Evolutionary conservation across 2,329 filamentous ascomycete species (phyloP).

Genomic region (Beauveria australis): DNA sequence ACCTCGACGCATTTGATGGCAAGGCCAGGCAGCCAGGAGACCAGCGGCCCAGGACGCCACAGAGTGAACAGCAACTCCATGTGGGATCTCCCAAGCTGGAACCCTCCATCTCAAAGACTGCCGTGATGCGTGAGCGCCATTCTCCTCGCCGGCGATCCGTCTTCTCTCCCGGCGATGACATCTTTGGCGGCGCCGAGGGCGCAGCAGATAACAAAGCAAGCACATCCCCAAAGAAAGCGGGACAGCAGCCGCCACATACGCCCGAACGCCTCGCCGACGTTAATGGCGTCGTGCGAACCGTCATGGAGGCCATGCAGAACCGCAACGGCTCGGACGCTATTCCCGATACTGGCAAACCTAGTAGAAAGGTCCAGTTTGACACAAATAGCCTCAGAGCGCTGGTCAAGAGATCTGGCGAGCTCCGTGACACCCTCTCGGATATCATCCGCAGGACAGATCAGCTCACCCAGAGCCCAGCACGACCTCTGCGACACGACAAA

Average conservation of each 20-base stretch:
- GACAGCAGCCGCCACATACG: constrained; percentile 28
- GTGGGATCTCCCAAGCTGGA: constrained; percentile 35
- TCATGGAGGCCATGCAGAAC: constrained; percentile 57
- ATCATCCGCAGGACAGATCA: constrained; percentile 51
- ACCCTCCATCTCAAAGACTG: constrained; percentile 38
- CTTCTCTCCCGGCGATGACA: constrained; percentile 58
- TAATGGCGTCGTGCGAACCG: constrained; percentile 47
- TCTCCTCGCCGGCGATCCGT: constrained; percentile 50
- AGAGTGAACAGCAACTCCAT: constrained; percentile 35
- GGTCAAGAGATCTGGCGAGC: constrained; percentile 52
- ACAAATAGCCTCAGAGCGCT: constrained; percentile 61
- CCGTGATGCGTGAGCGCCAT: constrained; percentile 46
- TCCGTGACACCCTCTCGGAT: constrained; percentile 52
- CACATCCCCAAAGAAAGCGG: constrained; percentile 26
- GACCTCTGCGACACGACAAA: constrained; percentile 38
- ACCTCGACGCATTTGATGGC: constrained; percentile 31
- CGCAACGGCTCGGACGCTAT: constrained; percentile 35
- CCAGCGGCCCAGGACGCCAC: constrained; percentile 33
- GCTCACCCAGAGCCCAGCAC: constrained; percentile 46
- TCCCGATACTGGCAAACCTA: constrained; percentile 27
- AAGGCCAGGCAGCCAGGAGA: constrained; percentile 40
- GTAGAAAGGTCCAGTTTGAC: constrained; percentile 56
- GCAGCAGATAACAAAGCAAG: constrained; percentile 28
- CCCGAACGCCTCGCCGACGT: constrained; percentile 33
- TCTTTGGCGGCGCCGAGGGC: constrained; percentile 49